Evolutionary conservation across 495 filamentous ascomycete genomes (phyloP), one percentile per base, ranked within the genome.

Genomic region (Aspergillus hancockii): DNA sequence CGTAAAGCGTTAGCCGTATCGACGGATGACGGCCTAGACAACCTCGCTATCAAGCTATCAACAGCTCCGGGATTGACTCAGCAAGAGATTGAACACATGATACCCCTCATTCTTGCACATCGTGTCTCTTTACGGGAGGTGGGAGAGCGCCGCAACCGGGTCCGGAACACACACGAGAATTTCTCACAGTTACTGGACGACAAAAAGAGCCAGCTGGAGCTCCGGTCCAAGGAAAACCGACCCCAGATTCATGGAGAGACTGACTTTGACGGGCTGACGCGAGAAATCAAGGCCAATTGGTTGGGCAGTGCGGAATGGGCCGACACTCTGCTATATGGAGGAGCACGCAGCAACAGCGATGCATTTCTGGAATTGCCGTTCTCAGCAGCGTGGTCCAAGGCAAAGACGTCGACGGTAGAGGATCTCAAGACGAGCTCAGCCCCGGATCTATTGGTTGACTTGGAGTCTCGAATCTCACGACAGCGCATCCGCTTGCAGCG

Each of bases 31-130:
- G 60, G 60, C 49, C 49, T 60, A 62, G 66, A 62, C 63, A 78
- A 67, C 67, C 73, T 64, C 30, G 87, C 86, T 5, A 77, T 85
- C 69, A 77, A 69, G 16, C 58, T 95, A n/a, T 83, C 90, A 8
- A 78, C 84, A 1, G 84, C 89, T 19, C 77, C 80, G 14, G 74
- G 77, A 22, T 79, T 90, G 3, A 83, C 86, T 41, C 76, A 74
- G 4, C 77, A 79, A 8, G 83, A 90, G 36, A 84, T 86, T 53
- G 74, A 77, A 16, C 81, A 83, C 38, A 63, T 94, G 21, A 63
- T 86, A 23, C 84, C 85, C 8, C 77, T 97, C 30, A 81, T 89
- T 13, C 71, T 94, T 43, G 88, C 90, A 0, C 87, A 97, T 72
- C 86, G 83, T 58, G 84, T 70, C 10, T 86, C 87, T 16, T 74